Base-by-base conservation (phyloP, 2,329 filamentous ascomycete genomes). In the Penicillium hordei region DNA sequence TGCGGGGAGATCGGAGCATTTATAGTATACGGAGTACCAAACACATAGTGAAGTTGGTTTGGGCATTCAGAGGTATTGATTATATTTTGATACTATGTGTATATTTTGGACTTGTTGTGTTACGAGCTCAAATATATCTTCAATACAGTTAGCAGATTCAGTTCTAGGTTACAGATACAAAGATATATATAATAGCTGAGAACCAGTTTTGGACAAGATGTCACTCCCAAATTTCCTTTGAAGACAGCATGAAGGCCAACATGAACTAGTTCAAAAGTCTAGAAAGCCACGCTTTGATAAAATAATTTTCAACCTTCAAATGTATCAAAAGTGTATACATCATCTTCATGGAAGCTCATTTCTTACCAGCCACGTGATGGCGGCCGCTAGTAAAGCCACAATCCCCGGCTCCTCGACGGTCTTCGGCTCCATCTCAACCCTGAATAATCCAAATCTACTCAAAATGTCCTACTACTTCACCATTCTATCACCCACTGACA, bases 381-480 rank as follows among this genome's bases (percentile, higher is more conserved):
- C 25, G 25, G 29, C 40, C 39, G 34, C 48, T 57, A 58, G 55
- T 58, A 52, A 49, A 52, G 39, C 50, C 40, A 44, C 44, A 29
- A 21, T 36, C 51, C 29, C 48, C 40, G 59, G 51, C 44, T 50
- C 56, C 53, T 48, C 40, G 23, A 58, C 27, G 23, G 29, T 34
- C 15, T 5, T 36, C 10, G 31, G 31, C 21, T 48, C 38, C 50
- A 38, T 42, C 38, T 48, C 45, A 50, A 48, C 42, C 40, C 40
- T 49, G 42, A 53, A 43, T 45, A 46, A 55, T 46, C 45, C 25
- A 19, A 48, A 48, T 42, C 40, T 52, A 40, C 39, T 43, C 67
- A 81, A 67, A 63, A 97, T 97, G 94, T 97, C 93, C 60, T 99
- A 97, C 83, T 97, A 97, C 81, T 97, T 99, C 79, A 90, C 90